Base-by-base conservation (phyloP, 192 early-diverging fungal species). In the Gamsiella multidivaricata region DNA sequence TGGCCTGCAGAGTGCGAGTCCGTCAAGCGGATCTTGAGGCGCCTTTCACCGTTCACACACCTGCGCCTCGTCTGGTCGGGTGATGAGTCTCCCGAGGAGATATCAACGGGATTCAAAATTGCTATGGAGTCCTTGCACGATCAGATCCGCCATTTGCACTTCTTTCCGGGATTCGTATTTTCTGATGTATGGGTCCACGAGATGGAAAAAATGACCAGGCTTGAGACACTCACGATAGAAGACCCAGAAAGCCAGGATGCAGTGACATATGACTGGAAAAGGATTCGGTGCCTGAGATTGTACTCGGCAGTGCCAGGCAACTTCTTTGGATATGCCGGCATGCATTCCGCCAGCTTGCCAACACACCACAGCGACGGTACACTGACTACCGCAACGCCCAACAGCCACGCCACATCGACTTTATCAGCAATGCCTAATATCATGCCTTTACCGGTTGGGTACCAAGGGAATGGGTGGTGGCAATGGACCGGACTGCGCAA, bases 31-130 rank as follows among this genome's bases (percentile, higher is more conserved):
- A 60, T 69, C 7, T 57, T 69, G 6, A 53, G 31, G 37, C 55
- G 67, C 26, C 57, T 69, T n/a, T 59, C 57, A n/a, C 67, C 67
- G 0, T 69, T 69, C 22, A 53, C 67, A 10, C 67, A 69, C 42
- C 50, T 69, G 9, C 39, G 67, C 9, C 50, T 69, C 6, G 29
- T 69, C 15, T 69, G 67, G 67, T 29, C 67, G 2, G 56, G 33
- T 10, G 28, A 34, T 17, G 67, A 45, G 26, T 60, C 49, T 10
- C 25, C 47, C 1, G 67, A 60, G 34, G 57, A 60, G 25, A 41
- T 60, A 17, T 20, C 23, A 1, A 69, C 32, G 2, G 57, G 43
- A 3, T 60, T 69, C 56, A 28, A 14, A 14, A 26, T 17, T 6
- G 57, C 50, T 1, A 60, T 69, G 56, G 49, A 50, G 14, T 15